These are phyloP conservation scores for Lonicera japonica DNA, from an alignment of 129 eudicot genomes.

Conservation along the genomic window DNA sequence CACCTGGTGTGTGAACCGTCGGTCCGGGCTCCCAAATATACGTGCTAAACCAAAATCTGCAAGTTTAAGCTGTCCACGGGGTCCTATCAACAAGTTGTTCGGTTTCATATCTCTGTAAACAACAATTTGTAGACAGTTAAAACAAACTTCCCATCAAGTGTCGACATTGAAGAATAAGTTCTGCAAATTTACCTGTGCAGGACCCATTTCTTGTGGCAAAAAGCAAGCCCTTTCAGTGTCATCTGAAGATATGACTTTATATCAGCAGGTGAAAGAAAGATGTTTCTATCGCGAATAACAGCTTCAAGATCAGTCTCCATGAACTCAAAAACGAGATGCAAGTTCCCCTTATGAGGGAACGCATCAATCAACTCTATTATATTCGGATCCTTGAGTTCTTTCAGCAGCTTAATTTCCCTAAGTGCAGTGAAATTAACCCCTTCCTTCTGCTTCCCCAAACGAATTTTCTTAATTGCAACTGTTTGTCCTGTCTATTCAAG, in stretches of 20 bases:
- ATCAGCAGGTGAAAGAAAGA: slow-evolving; percentile 86
- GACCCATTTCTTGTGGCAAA: slow-evolving; percentile 97
- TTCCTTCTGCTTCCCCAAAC: slow-evolving; percentile 95
- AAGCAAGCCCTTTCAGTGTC: slow-evolving; percentile 89
- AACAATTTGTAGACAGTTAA: slow-evolving; percentile 7
- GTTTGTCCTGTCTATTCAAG: slow-evolving; percentile 68
- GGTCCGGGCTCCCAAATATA: slow-evolving; percentile 91
- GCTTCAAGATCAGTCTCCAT: slow-evolving; percentile 99
- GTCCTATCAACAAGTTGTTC: slow-evolving; percentile 84
- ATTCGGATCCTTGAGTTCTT: slow-evolving; percentile 88
- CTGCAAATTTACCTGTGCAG: slow-evolving; percentile 60
- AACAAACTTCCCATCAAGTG: background rate
- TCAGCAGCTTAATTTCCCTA: slow-evolving; percentile 89
- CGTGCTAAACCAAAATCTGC: slow-evolving; percentile 99
- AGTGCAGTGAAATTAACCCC: slow-evolving; percentile 97
- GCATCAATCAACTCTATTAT: slow-evolving; percentile 86
- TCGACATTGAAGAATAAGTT: background rate
- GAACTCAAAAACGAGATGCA: slow-evolving; percentile 94
- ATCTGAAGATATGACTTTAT: slow-evolving; percentile 90
- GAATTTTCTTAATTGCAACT: slow-evolving; percentile 95
- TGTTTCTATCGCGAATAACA: slow-evolving; percentile 89
- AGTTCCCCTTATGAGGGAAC: slow-evolving; percentile 87
- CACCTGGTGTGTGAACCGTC: slow-evolving; percentile 98
- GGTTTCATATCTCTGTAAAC: slow-evolving; percentile 94
- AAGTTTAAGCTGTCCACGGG: slow-evolving; percentile 85